A percentile compares a stretch with the other conserved stretches of the same genome.
phyloP scores from a whole-genome alignment of 768 basidiomycete species.

The Boletus eberwhitei region DNA sequence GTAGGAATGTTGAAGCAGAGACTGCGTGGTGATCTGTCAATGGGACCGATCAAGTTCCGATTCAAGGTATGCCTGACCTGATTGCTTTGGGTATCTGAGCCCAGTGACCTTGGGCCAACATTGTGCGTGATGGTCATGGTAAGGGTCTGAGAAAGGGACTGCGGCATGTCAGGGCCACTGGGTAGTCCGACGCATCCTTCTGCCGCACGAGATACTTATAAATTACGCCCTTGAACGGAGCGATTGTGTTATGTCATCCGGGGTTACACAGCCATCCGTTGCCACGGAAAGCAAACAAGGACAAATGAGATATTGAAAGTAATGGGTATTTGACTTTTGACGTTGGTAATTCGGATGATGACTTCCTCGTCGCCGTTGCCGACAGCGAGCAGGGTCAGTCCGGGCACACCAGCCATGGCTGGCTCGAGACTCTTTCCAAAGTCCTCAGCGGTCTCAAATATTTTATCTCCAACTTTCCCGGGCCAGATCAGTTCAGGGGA shows the following conservation, averaged over 20 bases:
- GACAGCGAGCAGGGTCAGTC: constrained; percentile 32
- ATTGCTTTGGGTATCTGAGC: background rate
- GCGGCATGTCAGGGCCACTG: background rate
- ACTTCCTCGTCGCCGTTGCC: constrained; percentile 32
- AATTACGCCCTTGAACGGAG: background rate
- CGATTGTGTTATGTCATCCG: background rate
- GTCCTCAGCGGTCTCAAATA: constrained; percentile 31
- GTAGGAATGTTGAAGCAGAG: constrained; percentile 22
- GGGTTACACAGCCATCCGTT: constrained; percentile 1
- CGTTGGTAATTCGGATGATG: constrained; percentile 29
- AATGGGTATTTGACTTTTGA: background rate
- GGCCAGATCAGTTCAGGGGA: constrained; percentile 34
- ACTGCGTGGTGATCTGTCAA: constrained; percentile 6
- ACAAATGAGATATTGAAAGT: constrained; percentile 11
- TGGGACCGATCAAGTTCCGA: background rate
- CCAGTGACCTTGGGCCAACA: constrained; percentile 1
- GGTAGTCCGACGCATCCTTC: background rate
- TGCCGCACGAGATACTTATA: background rate
- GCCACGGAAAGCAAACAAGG: constrained; percentile 25
- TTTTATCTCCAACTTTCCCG: constrained; percentile 32
- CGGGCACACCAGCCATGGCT: constrained; percentile 22
- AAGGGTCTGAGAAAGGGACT: background rate
- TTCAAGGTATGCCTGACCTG: constrained; percentile 13
- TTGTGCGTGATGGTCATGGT: constrained; percentile 8
- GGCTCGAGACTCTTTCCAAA: constrained; percentile 33